Evolutionary conservation across 768 basidiomycete species (phyloP).

Genomic region (Collybia sordida): DNA sequence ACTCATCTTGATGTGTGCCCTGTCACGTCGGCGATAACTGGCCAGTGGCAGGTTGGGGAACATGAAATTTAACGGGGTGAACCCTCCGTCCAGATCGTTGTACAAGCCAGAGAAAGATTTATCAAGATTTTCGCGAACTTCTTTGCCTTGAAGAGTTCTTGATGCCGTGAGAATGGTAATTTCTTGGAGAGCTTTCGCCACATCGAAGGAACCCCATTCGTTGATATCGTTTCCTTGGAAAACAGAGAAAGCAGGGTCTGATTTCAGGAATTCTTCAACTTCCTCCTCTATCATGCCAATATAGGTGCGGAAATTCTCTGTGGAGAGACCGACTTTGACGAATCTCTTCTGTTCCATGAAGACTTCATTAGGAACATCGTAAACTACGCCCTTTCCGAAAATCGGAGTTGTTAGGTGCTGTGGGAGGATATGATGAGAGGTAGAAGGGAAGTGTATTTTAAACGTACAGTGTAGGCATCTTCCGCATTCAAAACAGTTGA

Average conservation of each 20-base stretch:
- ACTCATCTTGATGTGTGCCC: constrained; percentile 90
- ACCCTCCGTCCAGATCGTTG: constrained; percentile 91
- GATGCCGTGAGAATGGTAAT: constrained; percentile 95
- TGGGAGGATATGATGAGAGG: background rate
- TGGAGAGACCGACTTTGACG: constrained; percentile 92
- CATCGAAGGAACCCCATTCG: constrained; percentile 80
- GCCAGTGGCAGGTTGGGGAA: constrained; percentile 92
- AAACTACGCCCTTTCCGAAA: constrained; percentile 97
- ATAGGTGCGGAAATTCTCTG: constrained; percentile 88
- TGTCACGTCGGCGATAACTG: constrained; percentile 86
- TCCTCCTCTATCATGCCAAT: constrained; percentile 78
- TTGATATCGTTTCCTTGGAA: constrained; percentile 67
- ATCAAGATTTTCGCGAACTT: constrained; percentile 78
- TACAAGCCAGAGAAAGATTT: constrained; percentile 83
- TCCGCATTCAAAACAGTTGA: constrained; percentile 91
- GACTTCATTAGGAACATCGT: constrained; percentile 92
- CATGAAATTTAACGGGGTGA: constrained; percentile 94
- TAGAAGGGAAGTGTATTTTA: background rate
- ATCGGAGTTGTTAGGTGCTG: constrained; percentile 92
- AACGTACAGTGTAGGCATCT: constrained; percentile 86
- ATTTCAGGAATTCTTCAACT: constrained; percentile 66
- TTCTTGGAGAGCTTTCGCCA: constrained; percentile 71
- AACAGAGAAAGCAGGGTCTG: constrained; percentile 60
- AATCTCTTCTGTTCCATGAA: constrained; percentile 99
- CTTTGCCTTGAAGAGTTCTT: constrained; percentile 89